A percentile compares a stretch with the other conserved stretches of the same genome.
These are phyloP conservation scores for Daldinia bambusicola DNA, from an alignment of 495 filamentous ascomycete species.

Conservation along the genomic window DNA sequence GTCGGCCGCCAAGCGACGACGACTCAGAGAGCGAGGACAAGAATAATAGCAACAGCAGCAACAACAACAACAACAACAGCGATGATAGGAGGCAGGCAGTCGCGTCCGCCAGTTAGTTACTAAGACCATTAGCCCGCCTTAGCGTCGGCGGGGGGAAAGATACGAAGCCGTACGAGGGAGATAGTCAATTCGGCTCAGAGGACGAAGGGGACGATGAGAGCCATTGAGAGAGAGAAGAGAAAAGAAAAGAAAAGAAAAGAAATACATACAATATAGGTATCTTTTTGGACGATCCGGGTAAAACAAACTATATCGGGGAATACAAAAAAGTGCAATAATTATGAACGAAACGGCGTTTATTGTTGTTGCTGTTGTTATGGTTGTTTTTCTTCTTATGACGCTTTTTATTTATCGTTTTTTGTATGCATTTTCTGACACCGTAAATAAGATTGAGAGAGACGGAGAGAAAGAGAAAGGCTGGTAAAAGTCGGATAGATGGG, in stretches of 20 bases:
- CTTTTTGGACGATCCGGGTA: slow-evolving; percentile 16
- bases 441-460: slow-evolving; percentile 37
- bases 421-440: slow-evolving; percentile 19
- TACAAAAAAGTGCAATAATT: slow-evolving; percentile 30
- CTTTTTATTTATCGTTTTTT: background rate
- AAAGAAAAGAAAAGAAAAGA: too few relatives aligned
- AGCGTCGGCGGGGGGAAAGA: background rate
- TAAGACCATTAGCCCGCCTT: slow-evolving; percentile 27
- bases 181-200: slow-evolving; percentile 35
- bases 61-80: background rate
- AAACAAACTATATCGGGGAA: slow-evolving; percentile 3
- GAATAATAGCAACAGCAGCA: background rate
- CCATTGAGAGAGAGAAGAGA: too few relatives aligned
- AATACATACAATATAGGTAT: too few relatives aligned
- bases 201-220: slow-evolving; percentile 31
- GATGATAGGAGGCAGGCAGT: slow-evolving; percentile 44
- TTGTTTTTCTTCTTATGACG: slow-evolving; percentile 2
- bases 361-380: too few relatives aligned
- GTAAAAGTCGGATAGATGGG: slow-evolving; percentile 3
- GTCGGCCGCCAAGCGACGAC: slow-evolving; percentile 56
- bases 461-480: slow-evolving; percentile 22
- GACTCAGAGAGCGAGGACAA: slow-evolving; percentile 55
- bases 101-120: slow-evolving; percentile 46
- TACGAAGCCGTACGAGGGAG: slow-evolving; percentile 22
- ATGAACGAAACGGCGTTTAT: slow-evolving; percentile 33